Base-by-base conservation (phyloP, 2,329 filamentous ascomycete species). In the Polytolypa hystricis region DNA sequence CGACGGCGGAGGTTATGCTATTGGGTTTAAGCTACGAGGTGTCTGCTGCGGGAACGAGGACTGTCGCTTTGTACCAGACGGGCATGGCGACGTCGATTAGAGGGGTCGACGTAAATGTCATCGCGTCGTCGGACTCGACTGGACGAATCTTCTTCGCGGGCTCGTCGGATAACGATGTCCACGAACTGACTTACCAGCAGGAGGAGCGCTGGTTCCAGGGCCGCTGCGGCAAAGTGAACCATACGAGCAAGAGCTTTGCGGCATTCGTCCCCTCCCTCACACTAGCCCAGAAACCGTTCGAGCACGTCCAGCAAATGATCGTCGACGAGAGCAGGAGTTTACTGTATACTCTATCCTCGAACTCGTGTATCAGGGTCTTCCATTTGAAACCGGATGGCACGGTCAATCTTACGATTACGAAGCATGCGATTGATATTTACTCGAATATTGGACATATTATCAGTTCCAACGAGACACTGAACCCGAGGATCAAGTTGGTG, bases 131-230 rank as follows among this genome's bases (percentile, higher is more conserved):
- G 0, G 62, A 66, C 2, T 77, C 79, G 14, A 81, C 77, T 15
- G 93, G 93, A 6, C 82, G 91, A 42, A 91, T 98, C 46, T 98
- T 98, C 67, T 94, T 95, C 53, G 79, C 82, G 28, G 84, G 86
- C 25, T 73, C 72, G 34, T 73, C 70, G 34, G 84, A 89, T 46
- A 85, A 85, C 45, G 87, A 96, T 50, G 77, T 98, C 32, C 84
- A 91, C 57, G 91, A 98, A 61, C 73, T 98, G 37, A 87, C 82
- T 48, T 98, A 98, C 56, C 89, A 96, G 60, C 86, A 94, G 53
- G 86, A 96, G 58, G 91, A 98, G 61, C 81, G 83, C 49, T 98
- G 91, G 91, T 98, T 98, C 55, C 81, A 83, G 36, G 86, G 79
- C 58, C 76, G 82, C 46, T 93, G 84, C 55, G 79, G 81, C 42